Percentiles rank a stretch among this genome's conserved stretches.
Evolutionary conservation across 257 asterid genomes (phyloP).

Genomic region (Solanum acaule): DNA sequence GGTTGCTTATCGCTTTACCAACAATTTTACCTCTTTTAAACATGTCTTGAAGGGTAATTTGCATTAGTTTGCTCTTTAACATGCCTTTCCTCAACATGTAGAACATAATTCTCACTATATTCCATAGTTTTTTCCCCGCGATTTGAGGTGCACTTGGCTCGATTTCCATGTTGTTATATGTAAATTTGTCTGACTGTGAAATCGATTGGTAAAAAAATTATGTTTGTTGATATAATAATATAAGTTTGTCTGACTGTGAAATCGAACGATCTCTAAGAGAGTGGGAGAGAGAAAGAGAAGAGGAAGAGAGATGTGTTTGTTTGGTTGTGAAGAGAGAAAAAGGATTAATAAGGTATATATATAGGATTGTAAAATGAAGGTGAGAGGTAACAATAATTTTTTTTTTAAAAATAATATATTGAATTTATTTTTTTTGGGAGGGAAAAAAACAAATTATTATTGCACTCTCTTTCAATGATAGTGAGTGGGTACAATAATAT

Average conservation of each 20-base stretch:
- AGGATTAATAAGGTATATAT: not conserved
- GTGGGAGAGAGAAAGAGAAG: not conserved
- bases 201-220: not conserved
- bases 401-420: too few relatives aligned
- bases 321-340: conserved; percentile 7
- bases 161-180: conserved; percentile 10
- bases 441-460: not conserved
- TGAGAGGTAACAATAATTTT: not conserved
- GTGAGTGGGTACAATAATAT: not conserved
- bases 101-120: conserved; percentile 10
- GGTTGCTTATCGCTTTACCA: conserved; percentile 24
- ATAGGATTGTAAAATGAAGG: conserved; percentile 1
- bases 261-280: not conserved
- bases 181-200: not conserved
- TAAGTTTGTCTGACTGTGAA: not conserved
- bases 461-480: not conserved
- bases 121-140: conserved; percentile 17
- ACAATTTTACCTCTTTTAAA: conserved; percentile 19
- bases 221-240: not conserved
- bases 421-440: not conserved
- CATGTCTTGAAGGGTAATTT: conserved; percentile 11
- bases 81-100: conserved; percentile 33
- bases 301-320: not conserved
- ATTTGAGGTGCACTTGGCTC: conserved; percentile 9
- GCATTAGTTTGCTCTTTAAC: conserved; percentile 17